A percentile compares a stretch with the other conserved stretches of the same genome.
Evolutionary conservation across 257 asterid genomes (phyloP).

Genomic region (Lycium ferocissimum): DNA sequence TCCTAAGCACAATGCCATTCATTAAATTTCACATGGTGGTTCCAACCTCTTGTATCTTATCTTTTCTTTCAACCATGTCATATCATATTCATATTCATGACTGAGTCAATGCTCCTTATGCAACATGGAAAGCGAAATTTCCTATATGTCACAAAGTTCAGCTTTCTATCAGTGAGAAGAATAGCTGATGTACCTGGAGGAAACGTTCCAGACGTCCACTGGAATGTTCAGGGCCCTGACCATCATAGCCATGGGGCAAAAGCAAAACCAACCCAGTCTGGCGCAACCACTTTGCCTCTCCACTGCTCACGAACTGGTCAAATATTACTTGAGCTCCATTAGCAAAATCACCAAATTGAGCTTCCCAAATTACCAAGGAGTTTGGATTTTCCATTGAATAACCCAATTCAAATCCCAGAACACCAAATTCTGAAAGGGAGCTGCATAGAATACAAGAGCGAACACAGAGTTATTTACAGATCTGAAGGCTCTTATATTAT

Average conservation of each 20-base stretch:
- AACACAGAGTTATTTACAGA: neutral
- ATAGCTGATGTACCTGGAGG: slow-evolving; percentile 57
- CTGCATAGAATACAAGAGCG: slow-evolving; percentile 15
- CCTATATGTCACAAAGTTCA: slow-evolving; percentile 7
- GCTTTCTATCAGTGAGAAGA: slow-evolving; percentile 31
- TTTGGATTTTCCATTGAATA: slow-evolving; percentile 42
- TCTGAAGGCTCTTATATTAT: slow-evolving; percentile 1
- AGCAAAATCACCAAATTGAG: slow-evolving; percentile 80
- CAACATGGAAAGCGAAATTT: slow-evolving; percentile 34
- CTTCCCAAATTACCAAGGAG: slow-evolving; percentile 63
- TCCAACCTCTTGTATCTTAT: neutral
- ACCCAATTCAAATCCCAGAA: slow-evolving; percentile 48
- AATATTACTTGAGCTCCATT: slow-evolving; percentile 82
- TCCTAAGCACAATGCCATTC: neutral
- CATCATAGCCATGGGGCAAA: slow-evolving; percentile 82
- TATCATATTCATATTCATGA: slow-evolving; percentile 15
- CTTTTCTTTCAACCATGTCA: slow-evolving; percentile 17
- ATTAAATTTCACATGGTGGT: slow-evolving; percentile 21
- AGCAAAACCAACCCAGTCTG: slow-evolving; percentile 67
- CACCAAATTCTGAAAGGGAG: slow-evolving; percentile 48
- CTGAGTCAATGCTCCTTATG: slow-evolving; percentile 23
- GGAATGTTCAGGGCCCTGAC: slow-evolving; percentile 90
- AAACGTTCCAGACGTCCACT: slow-evolving; percentile 83
- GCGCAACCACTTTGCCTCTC: slow-evolving; percentile 85
- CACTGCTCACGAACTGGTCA: slow-evolving; percentile 78